Percentiles rank a stretch among this genome's conserved stretches.
Conservation (phyloP, 108 stramenopile genomes). For the Aurantiochytrium sp. region DNA sequence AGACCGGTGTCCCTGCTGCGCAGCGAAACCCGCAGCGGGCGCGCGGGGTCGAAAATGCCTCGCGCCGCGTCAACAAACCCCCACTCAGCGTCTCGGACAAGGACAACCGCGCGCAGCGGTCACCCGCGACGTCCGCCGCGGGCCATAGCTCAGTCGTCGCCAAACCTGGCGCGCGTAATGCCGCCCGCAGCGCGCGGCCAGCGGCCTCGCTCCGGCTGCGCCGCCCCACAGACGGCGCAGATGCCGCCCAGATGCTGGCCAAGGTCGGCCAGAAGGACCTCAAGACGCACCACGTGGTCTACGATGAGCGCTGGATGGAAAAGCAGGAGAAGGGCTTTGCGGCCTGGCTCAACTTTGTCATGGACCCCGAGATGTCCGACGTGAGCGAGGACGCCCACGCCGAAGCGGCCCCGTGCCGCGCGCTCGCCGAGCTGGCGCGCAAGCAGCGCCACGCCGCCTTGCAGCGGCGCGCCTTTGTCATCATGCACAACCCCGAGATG, state of each 20-base stretch:
- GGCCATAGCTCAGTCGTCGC: no score
- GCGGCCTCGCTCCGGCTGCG: neutral
- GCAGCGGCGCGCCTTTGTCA: neutral
- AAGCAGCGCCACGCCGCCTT: conserved; percentile 11
- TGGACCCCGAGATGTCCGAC: neutral
- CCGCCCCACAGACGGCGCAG: neutral
- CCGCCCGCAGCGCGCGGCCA: no score
- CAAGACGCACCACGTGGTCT: neutral
- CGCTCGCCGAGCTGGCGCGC: neutral
- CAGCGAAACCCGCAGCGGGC: neutral
- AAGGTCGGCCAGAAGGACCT: neutral
- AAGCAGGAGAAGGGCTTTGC: conserved; percentile 28
- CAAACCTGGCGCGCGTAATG: no score
- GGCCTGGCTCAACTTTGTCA: conserved; percentile 22
- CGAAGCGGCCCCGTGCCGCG: neutral
- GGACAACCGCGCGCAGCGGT: neutral
- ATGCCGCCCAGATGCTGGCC: neutral
- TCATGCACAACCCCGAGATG: neutral
- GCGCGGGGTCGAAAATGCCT: neutral
- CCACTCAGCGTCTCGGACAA: neutral
- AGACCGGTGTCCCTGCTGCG: no score
- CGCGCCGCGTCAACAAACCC: neutral
- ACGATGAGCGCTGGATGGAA: conserved; percentile 26
- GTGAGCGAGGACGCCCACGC: neutral
- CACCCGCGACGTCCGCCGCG: neutral